phyloP scores from a whole-genome alignment of 129 eudicot species.

The Saussurea involucrata region DNA sequence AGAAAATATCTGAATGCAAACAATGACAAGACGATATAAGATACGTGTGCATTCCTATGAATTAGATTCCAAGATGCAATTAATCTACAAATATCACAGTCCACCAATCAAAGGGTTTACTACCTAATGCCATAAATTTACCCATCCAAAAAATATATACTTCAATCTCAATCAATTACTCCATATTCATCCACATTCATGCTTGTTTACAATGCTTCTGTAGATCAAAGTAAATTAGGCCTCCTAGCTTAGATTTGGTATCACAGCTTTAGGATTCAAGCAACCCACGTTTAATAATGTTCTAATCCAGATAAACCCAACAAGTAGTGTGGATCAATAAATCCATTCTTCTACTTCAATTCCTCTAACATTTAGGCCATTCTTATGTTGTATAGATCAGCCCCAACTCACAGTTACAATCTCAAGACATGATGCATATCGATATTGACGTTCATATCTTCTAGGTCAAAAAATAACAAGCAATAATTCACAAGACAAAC shows the following conservation, averaged over 20 bases:
- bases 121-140: not conserved
- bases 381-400: not conserved
- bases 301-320: not conserved
- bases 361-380: not conserved
- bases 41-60: not conserved
- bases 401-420: not conserved
- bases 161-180: not conserved
- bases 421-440: not conserved
- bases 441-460: not conserved
- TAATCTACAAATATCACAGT: not conserved
- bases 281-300: not conserved
- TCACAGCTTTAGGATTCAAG: not conserved
- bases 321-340: not conserved
- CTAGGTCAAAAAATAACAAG: not conserved
- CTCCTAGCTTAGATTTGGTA: not conserved
- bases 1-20: not conserved
- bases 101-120: not conserved
- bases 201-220: not conserved
- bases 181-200: not conserved
- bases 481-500: not conserved
- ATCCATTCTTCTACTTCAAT: not conserved
- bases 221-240: not conserved
- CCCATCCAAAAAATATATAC: not conserved
- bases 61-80: not conserved
- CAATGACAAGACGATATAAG: not conserved